phyloP scores from a whole-genome alignment of 352 stramenopile species.

The Pythium chondricola region DNA sequence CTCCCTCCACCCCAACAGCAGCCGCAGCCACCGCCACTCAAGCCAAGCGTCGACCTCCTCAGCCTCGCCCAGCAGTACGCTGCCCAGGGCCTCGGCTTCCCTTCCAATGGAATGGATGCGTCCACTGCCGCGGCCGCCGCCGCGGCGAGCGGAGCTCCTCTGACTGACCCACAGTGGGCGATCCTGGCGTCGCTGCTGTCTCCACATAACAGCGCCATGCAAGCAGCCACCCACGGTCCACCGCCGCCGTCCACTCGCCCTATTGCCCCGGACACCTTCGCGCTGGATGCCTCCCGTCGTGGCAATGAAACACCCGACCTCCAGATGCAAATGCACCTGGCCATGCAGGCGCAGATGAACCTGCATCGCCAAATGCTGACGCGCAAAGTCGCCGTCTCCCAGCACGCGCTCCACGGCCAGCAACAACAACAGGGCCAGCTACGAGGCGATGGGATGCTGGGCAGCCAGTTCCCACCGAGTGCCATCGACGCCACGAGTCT shows the following conservation, averaged over 20 bases:
- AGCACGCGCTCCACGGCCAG: slow-evolving; percentile 33
- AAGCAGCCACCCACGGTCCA: neutral
- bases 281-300: slow-evolving; percentile 51
- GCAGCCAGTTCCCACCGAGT: slow-evolving; percentile 1
- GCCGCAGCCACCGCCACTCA: neutral
- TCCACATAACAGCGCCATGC: slow-evolving; percentile 35
- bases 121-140: slow-evolving; percentile 12
- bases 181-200: slow-evolving; percentile 77
- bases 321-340: slow-evolving; percentile 80
- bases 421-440: slow-evolving; percentile 9
- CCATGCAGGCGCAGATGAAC: slow-evolving; percentile 87
- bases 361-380: slow-evolving; percentile 80
- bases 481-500: slow-evolving; percentile 19
- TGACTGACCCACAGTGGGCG: slow-evolving; percentile 69
- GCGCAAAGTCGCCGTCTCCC: slow-evolving; percentile 74
- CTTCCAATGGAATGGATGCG: slow-evolving; percentile 8
- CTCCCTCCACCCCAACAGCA: neutral
- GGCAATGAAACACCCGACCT: slow-evolving; percentile 76
- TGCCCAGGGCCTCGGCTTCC: slow-evolving; percentile 3
- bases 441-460: too few species aligned
- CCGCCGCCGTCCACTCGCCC: slow-evolving; percentile 11
- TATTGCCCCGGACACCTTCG: slow-evolving; percentile 33
- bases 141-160: slow-evolving; percentile 14
- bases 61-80: slow-evolving; percentile 17
- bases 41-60: slow-evolving; percentile 1